These are phyloP conservation scores for Pseudopyricularia javanii DNA, from an alignment of 2,329 filamentous ascomycete genomes.

Conservation along the genomic window DNA sequence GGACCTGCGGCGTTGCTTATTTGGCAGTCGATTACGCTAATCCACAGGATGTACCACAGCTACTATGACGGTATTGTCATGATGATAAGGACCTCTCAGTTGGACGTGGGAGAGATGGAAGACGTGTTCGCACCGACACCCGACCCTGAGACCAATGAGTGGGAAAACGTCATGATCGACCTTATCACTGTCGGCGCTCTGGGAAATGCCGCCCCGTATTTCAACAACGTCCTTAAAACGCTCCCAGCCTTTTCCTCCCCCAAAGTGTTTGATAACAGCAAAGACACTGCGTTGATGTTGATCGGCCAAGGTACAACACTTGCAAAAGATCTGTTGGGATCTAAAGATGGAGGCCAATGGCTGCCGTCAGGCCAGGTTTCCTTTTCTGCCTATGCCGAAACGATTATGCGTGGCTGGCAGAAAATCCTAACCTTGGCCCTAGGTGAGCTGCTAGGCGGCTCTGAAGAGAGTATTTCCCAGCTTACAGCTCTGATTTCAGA, in stretches of 20 bases:
- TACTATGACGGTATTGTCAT: slow-evolving; percentile 6
- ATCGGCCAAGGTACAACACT: slow-evolving; percentile 14
- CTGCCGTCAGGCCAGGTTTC: slow-evolving; percentile 10
- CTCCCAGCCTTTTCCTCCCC: slow-evolving; percentile 9
- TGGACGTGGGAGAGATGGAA: slow-evolving; percentile 11
- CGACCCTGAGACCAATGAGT: slow-evolving; percentile 10
- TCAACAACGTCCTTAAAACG: slow-evolving; percentile 13
- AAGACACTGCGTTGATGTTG: slow-evolving; percentile 14
- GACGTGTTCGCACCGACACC: slow-evolving; percentile 16
- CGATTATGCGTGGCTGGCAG: slow-evolving; percentile 15
- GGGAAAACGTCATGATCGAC: slow-evolving; percentile 16
- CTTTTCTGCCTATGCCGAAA: slow-evolving; percentile 16
- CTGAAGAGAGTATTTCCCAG: slow-evolving; percentile 8
- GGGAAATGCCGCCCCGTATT: slow-evolving; percentile 12
- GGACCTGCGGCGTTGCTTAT: slow-evolving; percentile 9
- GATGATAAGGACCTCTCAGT: slow-evolving; percentile 7
- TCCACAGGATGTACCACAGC: slow-evolving; percentile 8
- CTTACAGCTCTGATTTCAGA: slow-evolving; percentile 14
- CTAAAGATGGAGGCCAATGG: slow-evolving; percentile 10
- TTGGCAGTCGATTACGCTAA: slow-evolving; percentile 9
- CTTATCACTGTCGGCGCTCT: slow-evolving; percentile 15
- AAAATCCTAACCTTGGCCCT: slow-evolving; percentile 7
- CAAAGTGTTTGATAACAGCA: slow-evolving; percentile 9
- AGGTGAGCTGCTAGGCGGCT: slow-evolving; percentile 13
- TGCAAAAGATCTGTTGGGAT: slow-evolving; percentile 13